These are phyloP conservation scores for Penicillium pulvis DNA, from an alignment of 495 filamentous ascomycete genomes.

Conservation along the genomic window DNA sequence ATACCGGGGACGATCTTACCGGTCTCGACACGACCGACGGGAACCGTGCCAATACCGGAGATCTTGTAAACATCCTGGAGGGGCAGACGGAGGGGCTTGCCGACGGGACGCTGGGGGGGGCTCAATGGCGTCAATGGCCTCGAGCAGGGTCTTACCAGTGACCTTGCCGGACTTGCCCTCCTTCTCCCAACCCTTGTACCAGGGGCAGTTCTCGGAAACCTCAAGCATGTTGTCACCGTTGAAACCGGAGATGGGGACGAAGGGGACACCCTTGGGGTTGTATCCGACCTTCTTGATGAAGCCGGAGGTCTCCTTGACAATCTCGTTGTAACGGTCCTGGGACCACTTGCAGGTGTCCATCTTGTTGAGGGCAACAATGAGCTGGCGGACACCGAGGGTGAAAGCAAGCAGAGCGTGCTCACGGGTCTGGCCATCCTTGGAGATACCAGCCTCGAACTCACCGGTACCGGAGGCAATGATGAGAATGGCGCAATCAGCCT, in stretches of 20 bases:
- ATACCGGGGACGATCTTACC: conserved; percentile 97
- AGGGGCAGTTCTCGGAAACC: conserved; percentile 88
- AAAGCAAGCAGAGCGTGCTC: conserved; percentile 99
- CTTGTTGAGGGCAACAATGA: conserved; percentile 99
- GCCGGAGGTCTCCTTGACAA: conserved; percentile 99
- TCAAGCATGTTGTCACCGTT: conserved; percentile 99
- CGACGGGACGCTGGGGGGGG: conserved; percentile 81
- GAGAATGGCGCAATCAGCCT: conserved; percentile 99
- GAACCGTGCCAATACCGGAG: conserved; percentile 98
- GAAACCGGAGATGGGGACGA: conserved; percentile 99
- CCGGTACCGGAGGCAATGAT: conserved; percentile 99
- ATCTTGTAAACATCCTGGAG: conserved; percentile 99
- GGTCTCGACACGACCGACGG: conserved; percentile 99
- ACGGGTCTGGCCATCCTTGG: conserved; percentile 99
- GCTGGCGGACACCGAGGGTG: conserved; percentile 99
- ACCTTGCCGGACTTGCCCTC: conserved; percentile 91
- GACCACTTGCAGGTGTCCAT: conserved; percentile 99
- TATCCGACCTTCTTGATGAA: conserved; percentile 99
- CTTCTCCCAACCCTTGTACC: conserved; percentile 99
- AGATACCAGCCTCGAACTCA: conserved; percentile 99
- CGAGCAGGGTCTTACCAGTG: conserved; percentile 95
- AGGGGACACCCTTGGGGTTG: conserved; percentile 97
- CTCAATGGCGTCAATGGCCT: conserved; percentile 98
- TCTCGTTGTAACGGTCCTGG: conserved; percentile 94
- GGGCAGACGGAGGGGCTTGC: conserved; percentile 97